Evolutionary conservation across 495 filamentous ascomycete species (phyloP).

Genomic region (Daldinia childiae): DNA sequence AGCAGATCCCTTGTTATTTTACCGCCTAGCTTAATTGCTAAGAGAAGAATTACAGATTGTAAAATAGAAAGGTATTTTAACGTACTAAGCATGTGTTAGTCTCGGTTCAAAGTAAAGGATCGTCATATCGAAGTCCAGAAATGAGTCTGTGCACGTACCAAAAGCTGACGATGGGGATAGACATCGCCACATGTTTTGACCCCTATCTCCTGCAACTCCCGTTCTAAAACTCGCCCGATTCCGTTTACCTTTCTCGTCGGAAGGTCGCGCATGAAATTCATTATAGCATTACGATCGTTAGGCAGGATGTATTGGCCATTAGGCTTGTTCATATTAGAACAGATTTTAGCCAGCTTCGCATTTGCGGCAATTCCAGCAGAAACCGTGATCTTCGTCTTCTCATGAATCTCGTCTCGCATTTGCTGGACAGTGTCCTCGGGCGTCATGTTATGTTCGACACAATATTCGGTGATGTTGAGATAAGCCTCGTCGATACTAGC

Average conservation of each 20-base stretch:
- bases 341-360: slow-evolving; percentile 92
- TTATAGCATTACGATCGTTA: slow-evolving; percentile 73
- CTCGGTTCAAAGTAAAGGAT: slow-evolving; percentile 26
- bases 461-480: slow-evolving; percentile 93
- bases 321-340: slow-evolving; percentile 93
- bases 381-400: slow-evolving; percentile 84
- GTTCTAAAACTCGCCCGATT: slow-evolving; percentile 90
- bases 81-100: slow-evolving; percentile 29
- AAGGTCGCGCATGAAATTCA: slow-evolving; percentile 84
- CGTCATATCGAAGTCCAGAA: not conserved
- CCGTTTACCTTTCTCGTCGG: slow-evolving; percentile 93
- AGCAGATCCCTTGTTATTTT: not conserved
- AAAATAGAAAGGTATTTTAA: slow-evolving; percentile 1
- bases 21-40: too few relatives aligned
- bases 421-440: slow-evolving; percentile 78
- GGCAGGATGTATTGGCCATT: slow-evolving; percentile 88
- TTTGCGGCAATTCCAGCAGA: slow-evolving; percentile 96
- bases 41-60: too few relatives aligned
- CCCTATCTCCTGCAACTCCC: slow-evolving; percentile 87
- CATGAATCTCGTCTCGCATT: slow-evolving; percentile 78
- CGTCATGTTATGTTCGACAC: slow-evolving; percentile 68
- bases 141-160: slow-evolving; percentile 49
- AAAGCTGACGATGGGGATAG: slow-evolving; percentile 74
- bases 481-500: slow-evolving; percentile 97
- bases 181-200: slow-evolving; percentile 92